phyloP scores from a whole-genome alignment of 371 early-diverging fungal species.

The Chytridium lagenaria region DNA sequence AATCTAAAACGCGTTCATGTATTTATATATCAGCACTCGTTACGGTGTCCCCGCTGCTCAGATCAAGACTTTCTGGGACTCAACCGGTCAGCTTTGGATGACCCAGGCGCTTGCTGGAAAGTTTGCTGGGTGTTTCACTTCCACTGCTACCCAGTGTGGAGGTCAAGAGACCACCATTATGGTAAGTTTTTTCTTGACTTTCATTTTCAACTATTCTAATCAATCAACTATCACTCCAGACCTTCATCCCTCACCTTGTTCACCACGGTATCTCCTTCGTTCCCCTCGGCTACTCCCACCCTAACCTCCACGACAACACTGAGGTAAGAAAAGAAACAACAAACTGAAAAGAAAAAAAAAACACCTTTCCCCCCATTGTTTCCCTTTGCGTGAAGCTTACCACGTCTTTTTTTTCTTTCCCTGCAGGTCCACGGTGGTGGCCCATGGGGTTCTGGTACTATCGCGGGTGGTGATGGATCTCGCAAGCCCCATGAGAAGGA shows the following conservation, averaged over 20 bases:
- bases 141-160: conserved; percentile 75
- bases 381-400: too few species aligned
- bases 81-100: conserved; percentile 77
- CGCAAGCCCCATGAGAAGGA: conserved; percentile 70
- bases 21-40: conserved; percentile 51
- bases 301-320: conserved; percentile 5
- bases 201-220: background rate
- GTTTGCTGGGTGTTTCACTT: conserved; percentile 74
- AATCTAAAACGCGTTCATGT: background rate
- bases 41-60: conserved; percentile 81
- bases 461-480: conserved; percentile 73
- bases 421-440: conserved; percentile 11
- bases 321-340: too few species aligned
- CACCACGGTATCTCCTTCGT: conserved; percentile 70
- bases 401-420: too few species aligned
- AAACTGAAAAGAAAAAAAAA: too few species aligned
- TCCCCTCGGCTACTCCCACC: conserved; percentile 26
- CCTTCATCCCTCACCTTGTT: conserved; percentile 69
- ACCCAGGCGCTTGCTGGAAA: conserved; percentile 72
- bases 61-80: conserved; percentile 76
- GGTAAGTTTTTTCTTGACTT: too few species aligned
- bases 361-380: too few species aligned
- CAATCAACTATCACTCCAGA: conserved; percentile 80
- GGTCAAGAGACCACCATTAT: too few species aligned
- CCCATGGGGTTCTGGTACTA: conserved; percentile 78